Base-by-base conservation (phyloP, 495 filamentous ascomycete species). In the Penicillium argentinense region DNA sequence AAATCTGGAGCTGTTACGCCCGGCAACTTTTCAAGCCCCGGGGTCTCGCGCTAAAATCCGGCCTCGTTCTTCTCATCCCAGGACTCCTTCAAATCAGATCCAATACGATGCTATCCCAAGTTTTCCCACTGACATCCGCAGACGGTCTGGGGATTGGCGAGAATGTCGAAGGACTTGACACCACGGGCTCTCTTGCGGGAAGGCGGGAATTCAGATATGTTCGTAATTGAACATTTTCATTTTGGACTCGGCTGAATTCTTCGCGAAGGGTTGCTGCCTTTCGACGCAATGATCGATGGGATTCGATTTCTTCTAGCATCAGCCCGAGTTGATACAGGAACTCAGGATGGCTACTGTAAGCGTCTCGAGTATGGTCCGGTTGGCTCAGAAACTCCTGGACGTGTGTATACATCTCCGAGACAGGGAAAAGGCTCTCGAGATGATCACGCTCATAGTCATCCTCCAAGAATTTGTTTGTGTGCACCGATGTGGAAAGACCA, bases 31-130 rank as follows among this genome's bases (percentile, higher is more conserved):
- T n/a, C n/a, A n/a, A n/a, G n/a, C n/a, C n/a, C n/a, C n/a, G n/a
- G n/a, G n/a, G n/a, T n/a, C n/a, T n/a, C n/a, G n/a, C n/a, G n/a
- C n/a, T n/a, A n/a, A n/a, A n/a, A n/a, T n/a, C n/a, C n/a, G n/a
- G n/a, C n/a, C n/a, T n/a, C n/a, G n/a, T n/a, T n/a, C n/a, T n/a
- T n/a, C 25, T 11, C 25, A 5, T 26, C 11, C 11, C 5, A 26
- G 11, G 5, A 16, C 14, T 13, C 26, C 8, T 5, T 60, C 36
- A 68, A 26, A 66, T 53, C 12, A 68, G 42, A 30, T 68, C 64
- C 21, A 54, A 29, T 6, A 54, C 51, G 29, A 65, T 65, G 34
- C 57, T 51, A 36, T 68, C 64, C 62, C 60, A 66, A 4, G 54
- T 53, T 39, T 54, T 54, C 2, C 50, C 57, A 17, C 36, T 47